Conservation (phyloP, 2,329 filamentous ascomycete species). For the Juglanconis oblonga region DNA sequence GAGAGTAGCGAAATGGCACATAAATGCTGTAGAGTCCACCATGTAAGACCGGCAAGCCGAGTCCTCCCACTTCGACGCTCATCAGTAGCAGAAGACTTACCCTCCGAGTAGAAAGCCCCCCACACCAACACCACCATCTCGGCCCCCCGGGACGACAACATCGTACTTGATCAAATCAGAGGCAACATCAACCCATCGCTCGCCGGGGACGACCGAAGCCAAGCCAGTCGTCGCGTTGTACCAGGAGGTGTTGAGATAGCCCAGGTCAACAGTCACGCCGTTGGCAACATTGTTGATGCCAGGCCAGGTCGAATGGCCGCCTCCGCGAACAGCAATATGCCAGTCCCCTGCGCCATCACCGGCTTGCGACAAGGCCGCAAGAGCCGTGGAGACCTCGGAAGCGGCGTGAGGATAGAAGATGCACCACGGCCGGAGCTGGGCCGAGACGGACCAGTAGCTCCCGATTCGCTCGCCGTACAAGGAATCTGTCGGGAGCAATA, state of each 20-base stretch:
- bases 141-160: slow-evolving; percentile 3
- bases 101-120: slow-evolving; percentile 3
- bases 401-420: slow-evolving; percentile 24
- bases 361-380: slow-evolving; percentile 14
- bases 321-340: slow-evolving; percentile 46
- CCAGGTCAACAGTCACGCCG: slow-evolving; percentile 44
- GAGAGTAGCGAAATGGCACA: neutral
- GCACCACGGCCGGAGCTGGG: slow-evolving; percentile 25
- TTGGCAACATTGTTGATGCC: slow-evolving; percentile 40
- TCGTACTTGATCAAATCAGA: neutral
- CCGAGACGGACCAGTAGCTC: slow-evolving; percentile 20
- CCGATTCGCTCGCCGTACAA: slow-evolving; percentile 14
- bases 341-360: slow-evolving; percentile 25
- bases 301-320: slow-evolving; percentile 43
- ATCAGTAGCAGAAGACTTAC: neutral
- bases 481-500: neutral
- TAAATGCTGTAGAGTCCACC: neutral
- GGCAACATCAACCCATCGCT: neutral
- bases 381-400: slow-evolving; percentile 22
- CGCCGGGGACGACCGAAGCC: slow-evolving; percentile 5
- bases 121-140: slow-evolving; percentile 6
- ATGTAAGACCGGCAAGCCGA: neutral
- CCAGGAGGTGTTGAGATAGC: slow-evolving; percentile 20
- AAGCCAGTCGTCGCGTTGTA: slow-evolving; percentile 16
- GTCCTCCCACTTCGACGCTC: too few relatives aligned